Evolutionary conservation across 371 early-diverging fungal genomes (phyloP).

Genomic region (Syncephalastrum monosporum): DNA sequence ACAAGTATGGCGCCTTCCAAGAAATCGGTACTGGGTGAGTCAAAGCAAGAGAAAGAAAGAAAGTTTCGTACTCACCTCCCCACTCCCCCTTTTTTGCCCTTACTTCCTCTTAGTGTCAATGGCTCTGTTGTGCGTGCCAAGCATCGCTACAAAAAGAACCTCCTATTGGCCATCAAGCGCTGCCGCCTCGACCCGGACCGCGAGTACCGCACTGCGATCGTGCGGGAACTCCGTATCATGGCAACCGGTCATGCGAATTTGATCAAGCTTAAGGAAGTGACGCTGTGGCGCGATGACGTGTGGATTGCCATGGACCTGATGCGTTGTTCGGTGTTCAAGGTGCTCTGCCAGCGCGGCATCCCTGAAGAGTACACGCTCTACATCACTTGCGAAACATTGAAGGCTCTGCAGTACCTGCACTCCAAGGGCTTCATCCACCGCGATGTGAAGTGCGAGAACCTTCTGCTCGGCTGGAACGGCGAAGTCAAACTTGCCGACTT

Average conservation of each 20-base stretch:
- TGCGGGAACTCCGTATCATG: conserved; percentile 49
- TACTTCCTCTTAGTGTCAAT: conserved; percentile 30
- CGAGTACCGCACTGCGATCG: conserved; percentile 44
- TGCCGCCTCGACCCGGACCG: conserved; percentile 42
- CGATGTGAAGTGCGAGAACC: conserved; percentile 53
- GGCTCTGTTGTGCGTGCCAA: conserved; percentile 42
- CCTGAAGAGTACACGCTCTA: conserved; percentile 45
- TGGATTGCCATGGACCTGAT: conserved; percentile 52
- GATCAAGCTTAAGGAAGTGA: conserved; percentile 41
- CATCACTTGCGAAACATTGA: conserved; percentile 38
- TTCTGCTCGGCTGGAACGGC: conserved; percentile 46
- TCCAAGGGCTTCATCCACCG: conserved; percentile 47
- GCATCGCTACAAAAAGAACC: conserved; percentile 31
- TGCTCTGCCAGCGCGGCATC: conserved; percentile 42
- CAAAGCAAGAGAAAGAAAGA: neutral
- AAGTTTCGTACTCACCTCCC: no score
- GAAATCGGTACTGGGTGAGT: conserved; percentile 46
- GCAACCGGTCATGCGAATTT: conserved; percentile 40
- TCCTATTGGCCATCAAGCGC: conserved; percentile 45
- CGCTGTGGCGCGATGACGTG: conserved; percentile 38
- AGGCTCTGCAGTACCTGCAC: conserved; percentile 41
- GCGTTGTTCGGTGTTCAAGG: conserved; percentile 48
- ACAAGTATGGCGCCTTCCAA: conserved; percentile 34
- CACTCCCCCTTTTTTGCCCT: neutral
- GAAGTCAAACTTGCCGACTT: conserved; percentile 54